Evolutionary conservation across 2,329 filamentous ascomycete species (phyloP).

Genomic region (Sphaerostilbella broomeana): DNA sequence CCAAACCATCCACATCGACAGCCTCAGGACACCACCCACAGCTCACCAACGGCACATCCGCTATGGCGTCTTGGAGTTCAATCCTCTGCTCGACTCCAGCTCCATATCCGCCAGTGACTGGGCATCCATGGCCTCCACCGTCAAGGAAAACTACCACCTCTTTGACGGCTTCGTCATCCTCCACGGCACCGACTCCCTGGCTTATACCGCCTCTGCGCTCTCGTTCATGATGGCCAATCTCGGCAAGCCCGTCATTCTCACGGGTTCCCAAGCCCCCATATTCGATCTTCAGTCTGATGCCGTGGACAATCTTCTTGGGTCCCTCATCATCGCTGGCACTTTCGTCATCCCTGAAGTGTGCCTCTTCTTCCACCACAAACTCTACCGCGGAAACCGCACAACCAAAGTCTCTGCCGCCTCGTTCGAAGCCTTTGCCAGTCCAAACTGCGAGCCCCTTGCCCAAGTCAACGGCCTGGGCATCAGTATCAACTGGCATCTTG

Average conservation of each 20-base stretch:
- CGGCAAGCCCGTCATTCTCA: slow-evolving; percentile 85
- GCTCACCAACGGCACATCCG: slow-evolving; percentile 74
- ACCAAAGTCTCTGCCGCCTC: slow-evolving; percentile 83
- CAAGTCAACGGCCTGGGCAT: slow-evolving; percentile 75
- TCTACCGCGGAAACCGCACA: slow-evolving; percentile 81
- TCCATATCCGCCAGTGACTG: slow-evolving; percentile 82
- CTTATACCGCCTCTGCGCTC: slow-evolving; percentile 82
- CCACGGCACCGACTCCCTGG: slow-evolving; percentile 84
- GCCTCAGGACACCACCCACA: slow-evolving; percentile 71
- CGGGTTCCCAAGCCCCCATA: slow-evolving; percentile 78
- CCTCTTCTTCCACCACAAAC: slow-evolving; percentile 86
- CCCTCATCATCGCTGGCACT: slow-evolving; percentile 82
- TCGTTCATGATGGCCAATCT: slow-evolving; percentile 91
- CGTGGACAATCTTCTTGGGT: slow-evolving; percentile 81
- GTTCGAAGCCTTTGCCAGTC: slow-evolving; percentile 81
- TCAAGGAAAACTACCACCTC: slow-evolving; percentile 76
- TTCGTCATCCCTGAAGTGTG: slow-evolving; percentile 92
- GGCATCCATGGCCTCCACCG: slow-evolving; percentile 74
- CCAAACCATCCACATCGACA: slow-evolving; percentile 49
- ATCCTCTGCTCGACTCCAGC: slow-evolving; percentile 78
- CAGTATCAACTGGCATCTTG: slow-evolving; percentile 72
- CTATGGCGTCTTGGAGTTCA: slow-evolving; percentile 79
- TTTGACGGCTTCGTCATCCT: slow-evolving; percentile 90
- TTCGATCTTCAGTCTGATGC: slow-evolving; percentile 86
- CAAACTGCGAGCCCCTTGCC: slow-evolving; percentile 78